These are phyloP conservation scores for Fusarium sp. DNA, from an alignment of 2,329 filamentous ascomycete species.

Conservation along the genomic window DNA sequence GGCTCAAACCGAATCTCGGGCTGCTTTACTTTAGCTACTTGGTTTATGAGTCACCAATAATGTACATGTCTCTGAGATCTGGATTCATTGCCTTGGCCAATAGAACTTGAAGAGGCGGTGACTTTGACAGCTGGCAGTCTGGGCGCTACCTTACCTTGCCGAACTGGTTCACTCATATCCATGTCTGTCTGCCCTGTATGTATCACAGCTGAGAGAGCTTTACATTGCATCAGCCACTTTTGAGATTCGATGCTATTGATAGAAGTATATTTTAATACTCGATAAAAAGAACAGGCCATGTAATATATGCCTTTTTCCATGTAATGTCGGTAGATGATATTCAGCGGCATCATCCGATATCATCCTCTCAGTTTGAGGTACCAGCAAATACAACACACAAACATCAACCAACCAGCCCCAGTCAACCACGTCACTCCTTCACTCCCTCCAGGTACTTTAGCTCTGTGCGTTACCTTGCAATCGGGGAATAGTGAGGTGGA, in stretches of 20 bases:
- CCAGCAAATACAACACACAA: neutral
- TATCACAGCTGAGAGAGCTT: neutral
- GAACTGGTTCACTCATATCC: conserved; percentile 20
- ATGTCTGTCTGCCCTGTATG: neutral
- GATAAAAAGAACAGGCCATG: too few species aligned
- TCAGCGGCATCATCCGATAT: neutral
- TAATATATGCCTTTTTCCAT: neutral
- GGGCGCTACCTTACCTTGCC: conserved; percentile 15
- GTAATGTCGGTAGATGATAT: neutral
- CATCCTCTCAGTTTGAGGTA: conserved; percentile 2
- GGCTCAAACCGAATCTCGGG: conserved; percentile 15
- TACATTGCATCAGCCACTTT: conserved; percentile 17
- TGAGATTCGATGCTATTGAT: neutral
- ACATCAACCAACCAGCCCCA: conserved; percentile 21
- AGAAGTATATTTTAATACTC: neutral
- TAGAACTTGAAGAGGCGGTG: conserved; percentile 16
- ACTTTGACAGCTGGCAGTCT: conserved; percentile 38
- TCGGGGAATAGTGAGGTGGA: conserved; percentile 39
- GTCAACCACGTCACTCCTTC: conserved; percentile 39
- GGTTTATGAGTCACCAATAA: conserved; percentile 26
- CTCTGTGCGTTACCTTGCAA: conserved; percentile 21
- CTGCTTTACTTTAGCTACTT: neutral
- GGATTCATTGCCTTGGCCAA: conserved; percentile 18
- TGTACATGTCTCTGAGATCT: conserved; percentile 5
- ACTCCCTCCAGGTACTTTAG: conserved; percentile 28